Evolutionary conservation across 2,329 filamentous ascomycete genomes (phyloP).

Genomic region (Penicillium sp.): DNA sequence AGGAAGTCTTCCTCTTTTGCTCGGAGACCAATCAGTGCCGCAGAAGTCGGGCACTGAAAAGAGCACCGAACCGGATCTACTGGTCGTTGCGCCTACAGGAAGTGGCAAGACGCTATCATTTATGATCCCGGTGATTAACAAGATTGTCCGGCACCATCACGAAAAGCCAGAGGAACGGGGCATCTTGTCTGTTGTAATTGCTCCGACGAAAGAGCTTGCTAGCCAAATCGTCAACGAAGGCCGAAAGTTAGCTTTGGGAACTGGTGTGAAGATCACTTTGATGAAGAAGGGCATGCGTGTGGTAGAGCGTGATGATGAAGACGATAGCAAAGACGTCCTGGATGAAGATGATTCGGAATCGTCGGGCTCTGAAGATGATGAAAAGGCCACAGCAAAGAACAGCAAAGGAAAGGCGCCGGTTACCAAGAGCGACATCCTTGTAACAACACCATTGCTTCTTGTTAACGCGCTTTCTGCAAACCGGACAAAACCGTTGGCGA

Average conservation of each 20-base stretch:
- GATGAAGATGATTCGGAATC: constrained; percentile 33
- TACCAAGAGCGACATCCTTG: constrained; percentile 68
- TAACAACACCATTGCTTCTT: constrained; percentile 70
- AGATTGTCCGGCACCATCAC: constrained; percentile 51
- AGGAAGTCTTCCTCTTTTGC: constrained; percentile 63
- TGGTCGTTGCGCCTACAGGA: constrained; percentile 86
- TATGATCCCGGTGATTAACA: constrained; percentile 74
- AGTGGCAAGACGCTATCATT: constrained; percentile 96
- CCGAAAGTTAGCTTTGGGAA: constrained; percentile 67
- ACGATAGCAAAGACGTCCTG: constrained; percentile 29
- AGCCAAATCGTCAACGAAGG: constrained; percentile 76
- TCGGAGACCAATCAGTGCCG: no score
- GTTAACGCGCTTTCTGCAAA: constrained; percentile 59
- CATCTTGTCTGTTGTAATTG: constrained; percentile 62
- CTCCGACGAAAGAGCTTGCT: constrained; percentile 71
- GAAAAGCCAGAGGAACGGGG: constrained; percentile 49
- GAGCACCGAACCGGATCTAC: constrained; percentile 61
- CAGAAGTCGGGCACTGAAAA: no score
- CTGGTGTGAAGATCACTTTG: constrained; percentile 66
- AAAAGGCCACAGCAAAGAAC: constrained; percentile 20
- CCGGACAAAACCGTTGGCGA: constrained; percentile 36
- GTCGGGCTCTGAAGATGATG: constrained; percentile 33
- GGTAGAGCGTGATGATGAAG: constrained; percentile 33
- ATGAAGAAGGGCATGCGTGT: constrained; percentile 80
- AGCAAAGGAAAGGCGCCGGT: constrained; percentile 38